phyloP scores from a whole-genome alignment of 169 alveolate genomes.

The Hepatocystis sp. region DNA sequence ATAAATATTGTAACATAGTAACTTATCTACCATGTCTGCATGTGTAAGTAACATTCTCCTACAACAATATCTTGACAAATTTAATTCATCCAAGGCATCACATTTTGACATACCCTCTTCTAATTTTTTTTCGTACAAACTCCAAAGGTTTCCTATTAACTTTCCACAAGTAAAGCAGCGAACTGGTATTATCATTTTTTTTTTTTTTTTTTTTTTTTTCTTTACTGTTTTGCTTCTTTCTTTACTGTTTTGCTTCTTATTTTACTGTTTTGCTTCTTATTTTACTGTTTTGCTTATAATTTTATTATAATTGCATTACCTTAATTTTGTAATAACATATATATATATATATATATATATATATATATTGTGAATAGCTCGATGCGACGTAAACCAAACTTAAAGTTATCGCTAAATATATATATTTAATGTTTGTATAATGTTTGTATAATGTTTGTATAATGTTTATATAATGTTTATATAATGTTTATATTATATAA shows the following conservation, averaged over 20 bases:
- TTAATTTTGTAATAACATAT: too few species aligned
- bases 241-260: not conserved
- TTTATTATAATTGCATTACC: too few species aligned
- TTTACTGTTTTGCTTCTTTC: too few species aligned
- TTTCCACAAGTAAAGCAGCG: constrained; percentile 99
- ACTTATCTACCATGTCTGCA: constrained; percentile 98
- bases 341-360: not conserved
- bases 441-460: too few species aligned
- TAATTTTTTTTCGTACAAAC: constrained; percentile 93
- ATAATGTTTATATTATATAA: too few species aligned
- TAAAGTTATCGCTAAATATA: too few species aligned
- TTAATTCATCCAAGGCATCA: constrained; percentile 95
- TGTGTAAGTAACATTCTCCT: constrained; percentile 98
- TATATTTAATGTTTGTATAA: too few species aligned
- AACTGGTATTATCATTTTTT: constrained; percentile 98
- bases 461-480: too few species aligned
- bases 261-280: not conserved
- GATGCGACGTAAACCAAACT: too few species aligned
- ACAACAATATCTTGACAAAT: constrained; percentile 92
- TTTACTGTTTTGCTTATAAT: too few species aligned
- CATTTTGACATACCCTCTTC: constrained; percentile 93
- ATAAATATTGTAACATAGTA: constrained; percentile 95
- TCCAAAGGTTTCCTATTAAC: constrained; percentile 99
- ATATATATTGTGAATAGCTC: too few species aligned
- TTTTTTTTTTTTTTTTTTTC: not conserved